Conservation (phyloP, 78 protist species). For the Andalucia godoyi region DNA sequence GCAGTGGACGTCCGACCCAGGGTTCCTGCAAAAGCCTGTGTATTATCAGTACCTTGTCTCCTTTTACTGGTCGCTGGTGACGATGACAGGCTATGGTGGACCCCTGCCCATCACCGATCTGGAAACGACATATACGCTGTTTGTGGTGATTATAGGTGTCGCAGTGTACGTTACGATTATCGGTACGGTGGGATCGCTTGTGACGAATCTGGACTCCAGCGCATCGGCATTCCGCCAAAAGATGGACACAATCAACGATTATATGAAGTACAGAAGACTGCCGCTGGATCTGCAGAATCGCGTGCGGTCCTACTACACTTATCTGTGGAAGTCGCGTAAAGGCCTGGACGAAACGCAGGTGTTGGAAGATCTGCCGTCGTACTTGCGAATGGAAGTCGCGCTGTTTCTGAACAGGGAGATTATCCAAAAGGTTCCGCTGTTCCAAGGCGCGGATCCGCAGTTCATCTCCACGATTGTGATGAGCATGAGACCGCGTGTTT, state of each 20-base stretch:
- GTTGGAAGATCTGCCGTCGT: conserved; percentile 1
- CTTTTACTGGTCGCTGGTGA: conserved; percentile 4
- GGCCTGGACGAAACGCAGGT: conserved; percentile 4
- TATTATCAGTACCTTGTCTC: not conserved
- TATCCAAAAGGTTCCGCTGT: conserved; percentile 10
- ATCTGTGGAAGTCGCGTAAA: conserved; percentile 7
- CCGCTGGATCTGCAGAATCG: conserved; percentile 1
- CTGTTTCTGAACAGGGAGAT: not conserved
- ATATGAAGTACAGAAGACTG: not conserved
- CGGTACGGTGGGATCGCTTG: conserved; percentile 13
- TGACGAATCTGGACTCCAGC: not conserved
- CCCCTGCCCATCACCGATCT: conserved; percentile 1
- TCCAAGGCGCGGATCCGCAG: not conserved
- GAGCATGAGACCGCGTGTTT: not conserved
- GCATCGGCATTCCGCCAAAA: not conserved
- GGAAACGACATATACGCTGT: not conserved
- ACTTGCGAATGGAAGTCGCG: not conserved
- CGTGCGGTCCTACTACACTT: conserved; percentile 4
- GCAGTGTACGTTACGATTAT: conserved; percentile 9
- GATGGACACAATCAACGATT: not conserved
- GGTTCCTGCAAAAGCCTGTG: not conserved
- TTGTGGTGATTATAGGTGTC: conserved; percentile 7
- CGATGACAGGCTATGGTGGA: conserved; percentile 17
- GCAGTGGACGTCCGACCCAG: not conserved
- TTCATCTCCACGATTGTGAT: conserved; percentile 1